Percentiles rank a stretch among this genome's conserved stretches.
Evolutionary conservation across 2,329 filamentous ascomycete species (phyloP).

Genomic region (Thielaviopsis musarum): DNA sequence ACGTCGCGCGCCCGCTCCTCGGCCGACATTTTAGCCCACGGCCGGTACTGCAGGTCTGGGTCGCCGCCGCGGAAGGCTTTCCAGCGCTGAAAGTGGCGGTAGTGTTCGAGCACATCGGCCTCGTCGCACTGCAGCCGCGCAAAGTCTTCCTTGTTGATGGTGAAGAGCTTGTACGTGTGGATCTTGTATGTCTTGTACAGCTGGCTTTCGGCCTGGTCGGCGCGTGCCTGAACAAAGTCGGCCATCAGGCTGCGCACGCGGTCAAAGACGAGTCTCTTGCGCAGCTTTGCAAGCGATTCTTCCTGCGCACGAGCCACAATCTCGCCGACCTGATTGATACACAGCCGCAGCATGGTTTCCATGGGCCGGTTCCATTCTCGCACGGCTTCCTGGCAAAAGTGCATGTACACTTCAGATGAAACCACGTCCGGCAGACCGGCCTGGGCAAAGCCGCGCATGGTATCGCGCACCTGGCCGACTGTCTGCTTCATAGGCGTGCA

Average conservation of each 20-base stretch:
- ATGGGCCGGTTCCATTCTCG: conserved; percentile 40
- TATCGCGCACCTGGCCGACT: conserved; percentile 32
- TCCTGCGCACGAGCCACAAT: conserved; percentile 30
- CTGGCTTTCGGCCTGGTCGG: conserved; percentile 20
- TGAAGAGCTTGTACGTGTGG: conserved; percentile 39
- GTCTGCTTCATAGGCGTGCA: conserved; percentile 20
- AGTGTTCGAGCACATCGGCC: conserved; percentile 26
- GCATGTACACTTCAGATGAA: conserved; percentile 42
- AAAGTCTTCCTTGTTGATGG: conserved; percentile 35
- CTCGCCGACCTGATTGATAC: conserved; percentile 22
- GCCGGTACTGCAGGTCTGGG: conserved; percentile 16
- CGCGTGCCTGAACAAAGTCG: conserved; percentile 26
- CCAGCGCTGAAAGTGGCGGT: conserved; percentile 33
- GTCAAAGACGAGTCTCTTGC: conserved; percentile 33
- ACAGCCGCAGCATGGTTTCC: conserved; percentile 28
- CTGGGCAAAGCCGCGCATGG: conserved; percentile 36
- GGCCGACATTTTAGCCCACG: conserved; percentile 29
- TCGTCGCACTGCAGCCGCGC: conserved; percentile 30
- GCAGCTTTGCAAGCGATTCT: conserved; percentile 28
- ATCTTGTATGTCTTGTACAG: conserved; percentile 31
- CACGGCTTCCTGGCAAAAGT: conserved; percentile 39
- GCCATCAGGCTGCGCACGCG: conserved; percentile 27
- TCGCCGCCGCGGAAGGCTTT: conserved; percentile 21
- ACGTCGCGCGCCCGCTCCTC: conserved; percentile 31
- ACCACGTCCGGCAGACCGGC: conserved; percentile 43